Percentiles rank a stretch among this genome's conserved stretches.
Evolutionary conservation across 345 rosid genomes (phyloP).

Genomic region (Angophora floribunda): DNA sequence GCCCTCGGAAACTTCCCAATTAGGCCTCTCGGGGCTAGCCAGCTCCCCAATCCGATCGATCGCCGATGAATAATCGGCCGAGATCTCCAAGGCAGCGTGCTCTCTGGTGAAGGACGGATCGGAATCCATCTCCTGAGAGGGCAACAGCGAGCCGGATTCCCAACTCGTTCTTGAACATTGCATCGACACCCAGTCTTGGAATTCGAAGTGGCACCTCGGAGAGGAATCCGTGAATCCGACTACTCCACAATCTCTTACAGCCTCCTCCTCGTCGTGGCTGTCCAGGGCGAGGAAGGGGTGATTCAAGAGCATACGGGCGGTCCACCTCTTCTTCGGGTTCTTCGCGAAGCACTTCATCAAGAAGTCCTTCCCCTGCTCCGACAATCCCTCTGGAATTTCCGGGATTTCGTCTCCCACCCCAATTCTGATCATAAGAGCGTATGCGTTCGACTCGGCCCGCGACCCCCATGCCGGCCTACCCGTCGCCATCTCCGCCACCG

Average conservation of each 20-base stretch:
- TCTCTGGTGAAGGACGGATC: neutral
- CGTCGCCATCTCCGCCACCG: constrained; percentile 63
- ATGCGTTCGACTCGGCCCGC: constrained; percentile 9
- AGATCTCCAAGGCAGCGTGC: neutral
- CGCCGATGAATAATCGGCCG: neutral
- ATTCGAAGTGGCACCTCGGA: constrained; percentile 3
- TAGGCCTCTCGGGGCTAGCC: neutral
- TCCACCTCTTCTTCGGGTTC: constrained; percentile 51
- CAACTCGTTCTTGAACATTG: neutral
- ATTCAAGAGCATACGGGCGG: constrained; percentile 63
- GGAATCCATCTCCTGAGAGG: neutral
- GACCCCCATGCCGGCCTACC: constrained; percentile 59
- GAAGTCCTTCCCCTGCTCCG: constrained; percentile 69
- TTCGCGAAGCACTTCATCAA: constrained; percentile 48
- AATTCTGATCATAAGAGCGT: constrained; percentile 41
- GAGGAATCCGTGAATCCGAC: neutral
- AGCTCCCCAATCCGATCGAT: neutral
- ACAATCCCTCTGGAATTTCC: constrained; percentile 36
- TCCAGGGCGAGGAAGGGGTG: constrained; percentile 47
- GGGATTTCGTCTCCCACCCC: constrained; percentile 53
- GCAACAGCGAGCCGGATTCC: neutral
- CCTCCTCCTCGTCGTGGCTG: neutral
- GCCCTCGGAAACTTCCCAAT: neutral
- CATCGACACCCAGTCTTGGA: neutral
- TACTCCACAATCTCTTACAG: neutral